A percentile compares a stretch with the other conserved stretches of the same genome.
Conservation (phyloP, 768 basidiomycete genomes). For the Xerocomellus chrysenteron region DNA sequence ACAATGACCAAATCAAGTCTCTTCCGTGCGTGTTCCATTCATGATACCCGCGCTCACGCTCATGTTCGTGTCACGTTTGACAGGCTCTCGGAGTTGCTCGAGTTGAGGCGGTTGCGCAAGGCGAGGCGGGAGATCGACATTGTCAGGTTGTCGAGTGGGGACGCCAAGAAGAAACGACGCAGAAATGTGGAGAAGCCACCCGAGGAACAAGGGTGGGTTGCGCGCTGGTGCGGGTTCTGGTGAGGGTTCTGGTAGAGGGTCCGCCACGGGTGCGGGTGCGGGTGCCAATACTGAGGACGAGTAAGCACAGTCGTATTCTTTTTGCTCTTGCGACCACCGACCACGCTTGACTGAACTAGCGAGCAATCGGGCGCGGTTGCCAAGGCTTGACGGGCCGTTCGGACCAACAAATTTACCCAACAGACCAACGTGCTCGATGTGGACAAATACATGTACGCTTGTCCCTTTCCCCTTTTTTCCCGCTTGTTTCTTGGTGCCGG, state of each 20-base stretch:
- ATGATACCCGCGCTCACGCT: neutral
- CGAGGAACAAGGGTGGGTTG: constrained; percentile 56
- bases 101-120: constrained; percentile 74
- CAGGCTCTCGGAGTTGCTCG: constrained; percentile 81
- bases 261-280: too few relatives aligned
- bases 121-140: constrained; percentile 80
- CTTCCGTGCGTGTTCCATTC: constrained; percentile 46
- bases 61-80: neutral
- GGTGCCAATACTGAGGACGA: constrained; percentile 37
- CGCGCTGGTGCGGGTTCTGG: constrained; percentile 24
- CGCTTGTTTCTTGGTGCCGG: neutral
- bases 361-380: constrained; percentile 67
- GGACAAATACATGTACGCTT: constrained; percentile 93
- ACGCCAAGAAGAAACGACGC: constrained; percentile 61
- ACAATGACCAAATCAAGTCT: constrained; percentile 38
- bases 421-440: constrained; percentile 96
- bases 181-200: constrained; percentile 40
- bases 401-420: constrained; percentile 93
- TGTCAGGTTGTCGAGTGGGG: constrained; percentile 71
- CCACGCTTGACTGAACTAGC: constrained; percentile 27
- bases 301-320: constrained; percentile 35
- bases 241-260: too few relatives aligned
- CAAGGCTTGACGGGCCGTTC: constrained; percentile 69
- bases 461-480: constrained; percentile 38
- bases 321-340: too few relatives aligned